Percentiles rank a stretch among this genome's conserved stretches.
These are phyloP conservation scores for Chrysopogon serrulatus DNA, from an alignment of 176 grass and related monocot genomes.

Conservation along the genomic window DNA sequence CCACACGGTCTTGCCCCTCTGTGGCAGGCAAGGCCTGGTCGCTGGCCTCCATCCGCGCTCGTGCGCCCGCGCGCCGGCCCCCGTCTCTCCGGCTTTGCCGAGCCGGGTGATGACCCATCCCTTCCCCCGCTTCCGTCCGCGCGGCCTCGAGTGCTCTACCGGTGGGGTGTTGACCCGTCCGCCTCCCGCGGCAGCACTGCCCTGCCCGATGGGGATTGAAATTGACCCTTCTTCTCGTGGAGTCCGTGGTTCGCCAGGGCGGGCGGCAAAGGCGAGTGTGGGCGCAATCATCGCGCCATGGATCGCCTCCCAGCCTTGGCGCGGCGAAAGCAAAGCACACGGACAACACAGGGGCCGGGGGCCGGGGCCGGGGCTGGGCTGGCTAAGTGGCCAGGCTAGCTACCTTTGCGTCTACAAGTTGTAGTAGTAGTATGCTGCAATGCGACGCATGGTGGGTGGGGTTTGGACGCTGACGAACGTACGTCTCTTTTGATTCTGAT, in stretches of 20 bases:
- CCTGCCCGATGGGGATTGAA: background rate
- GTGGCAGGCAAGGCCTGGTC: conserved; percentile 16
- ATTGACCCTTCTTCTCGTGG: conserved; percentile 8
- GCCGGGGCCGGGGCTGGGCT: background rate
- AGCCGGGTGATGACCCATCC: background rate
- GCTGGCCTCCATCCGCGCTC: background rate
- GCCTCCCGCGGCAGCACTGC: background rate
- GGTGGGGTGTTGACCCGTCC: conserved; percentile 12
- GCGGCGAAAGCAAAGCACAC: background rate
- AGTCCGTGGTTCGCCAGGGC: background rate
- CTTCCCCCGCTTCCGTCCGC: background rate
- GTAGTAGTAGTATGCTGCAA: background rate
- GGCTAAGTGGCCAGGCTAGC: background rate
- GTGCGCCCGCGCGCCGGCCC: background rate
- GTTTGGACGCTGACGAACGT: conserved; percentile 3
- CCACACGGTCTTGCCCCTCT: conserved; percentile 17
- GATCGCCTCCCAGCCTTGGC: background rate
- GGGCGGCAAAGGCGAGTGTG: background rate
- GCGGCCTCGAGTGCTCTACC: conserved; percentile 32
- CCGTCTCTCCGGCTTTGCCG: background rate
- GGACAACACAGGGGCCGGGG: background rate
- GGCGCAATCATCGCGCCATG: conserved; percentile 29
- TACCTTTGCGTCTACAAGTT: background rate
- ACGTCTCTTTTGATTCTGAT: background rate
- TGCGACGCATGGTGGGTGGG: background rate